These are phyloP conservation scores for Telfairia occidentalis DNA, from an alignment of 331 rosid genomes.

Conservation along the genomic window DNA sequence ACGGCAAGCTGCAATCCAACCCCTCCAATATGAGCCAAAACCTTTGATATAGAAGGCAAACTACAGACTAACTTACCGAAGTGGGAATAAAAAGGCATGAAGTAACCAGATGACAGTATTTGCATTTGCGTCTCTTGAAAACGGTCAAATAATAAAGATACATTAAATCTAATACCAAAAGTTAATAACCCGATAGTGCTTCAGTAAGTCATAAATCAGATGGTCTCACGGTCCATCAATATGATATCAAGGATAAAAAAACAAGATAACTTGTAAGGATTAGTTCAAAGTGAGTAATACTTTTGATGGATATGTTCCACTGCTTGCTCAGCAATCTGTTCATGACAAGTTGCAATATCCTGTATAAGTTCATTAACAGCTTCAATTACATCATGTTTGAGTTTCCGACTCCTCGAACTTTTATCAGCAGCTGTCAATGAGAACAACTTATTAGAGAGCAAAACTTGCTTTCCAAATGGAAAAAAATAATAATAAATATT, in stretches of 20 bases:
- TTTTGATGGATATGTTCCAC: slow-evolving; percentile 97
- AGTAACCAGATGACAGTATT: background rate
- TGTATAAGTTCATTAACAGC: slow-evolving; percentile 92
- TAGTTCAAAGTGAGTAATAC: slow-evolving; percentile 24
- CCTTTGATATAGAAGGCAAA: background rate
- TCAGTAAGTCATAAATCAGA: background rate
- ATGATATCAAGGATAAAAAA: background rate
- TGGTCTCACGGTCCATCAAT: background rate
- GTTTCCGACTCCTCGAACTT: slow-evolving; percentile 59
- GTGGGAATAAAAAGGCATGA: background rate
- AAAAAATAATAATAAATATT: background rate
- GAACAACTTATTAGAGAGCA: slow-evolving; percentile 3
- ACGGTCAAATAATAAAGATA: background rate
- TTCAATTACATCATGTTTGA: slow-evolving; percentile 96
- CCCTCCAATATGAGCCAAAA: background rate
- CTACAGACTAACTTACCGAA: background rate
- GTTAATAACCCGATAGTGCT: background rate
- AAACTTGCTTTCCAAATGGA: slow-evolving; percentile 9
- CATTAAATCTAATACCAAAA: background rate
- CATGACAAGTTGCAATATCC: slow-evolving; percentile 75
- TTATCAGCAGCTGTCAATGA: slow-evolving; percentile 70
- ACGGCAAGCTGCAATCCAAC: background rate
- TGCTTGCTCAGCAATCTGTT: slow-evolving; percentile 95
- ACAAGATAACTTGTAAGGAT: background rate
- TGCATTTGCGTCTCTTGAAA: background rate